Evolutionary conservation across 2,329 filamentous ascomycete genomes (phyloP), one percentile per base, ranked within the genome.

Genomic region (Myriosclerotinia curreyana): DNA sequence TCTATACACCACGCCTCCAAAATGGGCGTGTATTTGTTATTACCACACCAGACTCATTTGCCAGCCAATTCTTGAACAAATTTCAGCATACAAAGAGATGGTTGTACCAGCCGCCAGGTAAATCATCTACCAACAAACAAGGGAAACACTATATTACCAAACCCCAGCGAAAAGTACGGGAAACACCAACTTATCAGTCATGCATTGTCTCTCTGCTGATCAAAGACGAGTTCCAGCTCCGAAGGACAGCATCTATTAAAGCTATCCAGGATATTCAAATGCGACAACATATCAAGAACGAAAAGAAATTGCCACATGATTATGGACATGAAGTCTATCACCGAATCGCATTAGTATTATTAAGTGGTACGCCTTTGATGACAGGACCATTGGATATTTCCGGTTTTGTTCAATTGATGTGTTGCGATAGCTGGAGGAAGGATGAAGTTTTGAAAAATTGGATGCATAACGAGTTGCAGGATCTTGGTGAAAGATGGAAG

Each of bases 361-460:
- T 58, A 40, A 58, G 54, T 44, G 54, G 36, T 46, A 58, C 22
- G 17, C 54, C 54, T 46, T 31, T 58, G 25, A 58, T 46, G 15
- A 58, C 17, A 31, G 38, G 40, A 36, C 40, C 40, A 42, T 31
- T 44, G 36, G 40, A 58, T 40, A 58, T 58, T 40, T 31, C 34
- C 11, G 38, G 25, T 42, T 40, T 42, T 40, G 54, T 58, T 15
- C 17, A 46, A 40, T 31, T 58, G 38, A 58, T 58, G 22, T 25
- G 6, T 46, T 12, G 40, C 11, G 15, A 42, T 25, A 14, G 12
- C 34, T 58, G 40, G 22, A 46, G 15, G 25, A 20, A 40, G 40
- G 38, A 58, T 58, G 5, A 5, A 40, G 38, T 58, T 31, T 48
- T 58, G 22, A 17, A 22, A 42, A 31, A 44, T 42, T 58, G 40